Percentiles rank a stretch among this genome's conserved stretches.
Evolutionary conservation across 495 filamentous ascomycete species (phyloP).

Genomic region (Trichocladium antarcticum): DNA sequence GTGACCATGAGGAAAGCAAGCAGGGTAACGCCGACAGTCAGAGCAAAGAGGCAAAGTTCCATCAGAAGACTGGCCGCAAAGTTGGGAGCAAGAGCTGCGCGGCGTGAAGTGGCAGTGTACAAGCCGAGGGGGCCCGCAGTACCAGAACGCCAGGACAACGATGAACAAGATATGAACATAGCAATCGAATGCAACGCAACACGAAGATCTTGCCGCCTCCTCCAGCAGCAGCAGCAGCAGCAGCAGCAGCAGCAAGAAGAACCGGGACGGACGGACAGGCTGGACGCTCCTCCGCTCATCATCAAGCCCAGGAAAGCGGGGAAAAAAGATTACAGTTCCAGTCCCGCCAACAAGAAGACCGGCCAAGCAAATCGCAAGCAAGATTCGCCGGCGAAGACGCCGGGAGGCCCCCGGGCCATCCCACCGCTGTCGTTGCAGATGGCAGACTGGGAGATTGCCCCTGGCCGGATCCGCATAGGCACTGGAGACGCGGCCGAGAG

Average conservation of each 20-base stretch:
- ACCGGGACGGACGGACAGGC: too few species aligned
- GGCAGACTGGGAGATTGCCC: constrained; percentile 13
- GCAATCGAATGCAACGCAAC: not conserved
- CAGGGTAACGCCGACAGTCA: not conserved
- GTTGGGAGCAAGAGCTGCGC: not conserved
- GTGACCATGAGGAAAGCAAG: not conserved
- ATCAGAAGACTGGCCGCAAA: constrained; percentile 1
- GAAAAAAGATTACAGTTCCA: not conserved
- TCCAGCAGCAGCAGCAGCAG: not conserved
- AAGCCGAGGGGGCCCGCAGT: not conserved
- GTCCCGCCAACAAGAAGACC: not conserved
- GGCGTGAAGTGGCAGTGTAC: constrained; percentile 3
- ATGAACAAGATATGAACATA: not conserved
- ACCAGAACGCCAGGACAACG: not conserved
- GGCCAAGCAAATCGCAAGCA: not conserved
- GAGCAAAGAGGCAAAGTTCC: constrained; percentile 2
- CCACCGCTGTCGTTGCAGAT: not conserved
- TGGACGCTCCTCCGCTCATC: not conserved
- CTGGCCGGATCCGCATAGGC: constrained; percentile 5
- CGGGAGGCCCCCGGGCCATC: not conserved
- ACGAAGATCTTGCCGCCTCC: not conserved
- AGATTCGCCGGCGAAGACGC: not conserved
- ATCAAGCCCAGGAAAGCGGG: not conserved
- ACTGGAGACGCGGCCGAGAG: not conserved
- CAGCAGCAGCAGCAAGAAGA: not conserved